These are phyloP conservation scores for Kodamaea neixiangensis DNA, from an alignment of 805 yeast genomes.

Conservation along the genomic window DNA sequence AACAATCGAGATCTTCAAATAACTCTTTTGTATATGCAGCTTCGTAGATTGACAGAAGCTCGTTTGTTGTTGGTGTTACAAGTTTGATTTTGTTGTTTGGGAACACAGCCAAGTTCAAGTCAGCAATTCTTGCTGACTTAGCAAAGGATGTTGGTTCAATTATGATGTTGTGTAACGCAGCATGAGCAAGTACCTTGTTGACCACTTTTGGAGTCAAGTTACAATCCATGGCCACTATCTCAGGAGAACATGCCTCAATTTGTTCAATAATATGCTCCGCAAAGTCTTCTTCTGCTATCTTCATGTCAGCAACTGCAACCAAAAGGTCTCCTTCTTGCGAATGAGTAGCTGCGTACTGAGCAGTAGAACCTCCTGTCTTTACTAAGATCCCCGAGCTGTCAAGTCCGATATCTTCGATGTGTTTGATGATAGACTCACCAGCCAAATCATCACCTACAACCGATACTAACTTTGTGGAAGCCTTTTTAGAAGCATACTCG, in stretches of 20 bases:
- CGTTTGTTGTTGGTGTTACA: slow-evolving; percentile 70
- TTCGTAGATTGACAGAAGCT: slow-evolving; percentile 55
- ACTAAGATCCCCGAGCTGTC: slow-evolving; percentile 44
- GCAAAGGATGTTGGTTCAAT: slow-evolving; percentile 79
- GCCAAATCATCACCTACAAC: slow-evolving; percentile 61
- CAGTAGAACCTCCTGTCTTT: slow-evolving; percentile 41
- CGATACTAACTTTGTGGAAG: slow-evolving; percentile 49
- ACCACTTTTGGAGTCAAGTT: slow-evolving; percentile 54
- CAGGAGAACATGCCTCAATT: slow-evolving; percentile 46
- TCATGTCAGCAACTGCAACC: slow-evolving; percentile 85
- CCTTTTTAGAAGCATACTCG: slow-evolving; percentile 24
- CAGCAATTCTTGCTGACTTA: slow-evolving; percentile 55
- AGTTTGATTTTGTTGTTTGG: slow-evolving; percentile 51
- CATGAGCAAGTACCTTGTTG: slow-evolving; percentile 35
- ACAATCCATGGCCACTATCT: slow-evolving; percentile 62
- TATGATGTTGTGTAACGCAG: slow-evolving; percentile 25
- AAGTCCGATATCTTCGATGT: slow-evolving; percentile 26
- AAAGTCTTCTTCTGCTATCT: slow-evolving; percentile 53
- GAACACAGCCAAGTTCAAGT: slow-evolving; percentile 36
- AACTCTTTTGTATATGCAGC: slow-evolving; percentile 42
- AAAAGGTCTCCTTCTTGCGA: slow-evolving; percentile 60
- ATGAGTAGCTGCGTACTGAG: slow-evolving; percentile 75
- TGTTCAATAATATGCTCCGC: slow-evolving; percentile 42
- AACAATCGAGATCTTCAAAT: slow-evolving; percentile 55
- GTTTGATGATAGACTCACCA: slow-evolving; percentile 43